Evolutionary conservation across 129 eudicot genomes (phyloP).

Genomic region (Saussurea involucrata): DNA sequence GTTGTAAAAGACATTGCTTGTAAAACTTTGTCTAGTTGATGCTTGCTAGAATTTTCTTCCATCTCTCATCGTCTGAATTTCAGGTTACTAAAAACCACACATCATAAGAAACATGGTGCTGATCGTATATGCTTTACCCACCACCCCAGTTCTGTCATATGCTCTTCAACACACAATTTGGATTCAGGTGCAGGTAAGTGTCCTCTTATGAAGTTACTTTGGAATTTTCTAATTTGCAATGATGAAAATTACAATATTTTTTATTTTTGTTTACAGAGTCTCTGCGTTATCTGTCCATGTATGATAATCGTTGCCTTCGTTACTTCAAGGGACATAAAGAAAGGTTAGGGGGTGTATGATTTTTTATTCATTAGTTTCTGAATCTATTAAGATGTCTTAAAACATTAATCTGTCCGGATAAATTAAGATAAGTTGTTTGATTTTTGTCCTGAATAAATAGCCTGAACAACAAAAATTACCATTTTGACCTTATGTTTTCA

Average conservation of each 20-base stretch:
- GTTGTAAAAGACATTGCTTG: not conserved
- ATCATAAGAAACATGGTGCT: conserved; percentile 93
- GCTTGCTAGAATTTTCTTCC: not conserved
- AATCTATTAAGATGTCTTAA: no score
- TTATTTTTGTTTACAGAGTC: conserved; percentile 44
- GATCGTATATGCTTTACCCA: conserved; percentile 94
- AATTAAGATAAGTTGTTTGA: no score
- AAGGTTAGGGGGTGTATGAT: no score
- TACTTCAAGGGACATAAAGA: conserved; percentile 92
- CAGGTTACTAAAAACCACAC: conserved; percentile 90
- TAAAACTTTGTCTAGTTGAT: not conserved
- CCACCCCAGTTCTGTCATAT: conserved; percentile 84
- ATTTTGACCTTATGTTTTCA: no score
- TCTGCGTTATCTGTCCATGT: conserved; percentile 86
- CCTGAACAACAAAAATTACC: no score
- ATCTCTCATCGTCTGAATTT: conserved; percentile 10
- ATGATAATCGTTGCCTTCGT: conserved; percentile 91
- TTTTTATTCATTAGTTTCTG: no score
- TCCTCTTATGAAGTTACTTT: not conserved
- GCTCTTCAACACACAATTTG: conserved; percentile 75
- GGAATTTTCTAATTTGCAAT: not conserved
- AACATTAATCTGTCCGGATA: no score
- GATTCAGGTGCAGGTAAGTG: conserved; percentile 59
- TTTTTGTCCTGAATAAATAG: no score
- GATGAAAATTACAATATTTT: conserved; percentile 3